Evolutionary conservation across 495 filamentous ascomycete genomes (phyloP).

Genomic region (Hyaloscypha hepaticicola): DNA sequence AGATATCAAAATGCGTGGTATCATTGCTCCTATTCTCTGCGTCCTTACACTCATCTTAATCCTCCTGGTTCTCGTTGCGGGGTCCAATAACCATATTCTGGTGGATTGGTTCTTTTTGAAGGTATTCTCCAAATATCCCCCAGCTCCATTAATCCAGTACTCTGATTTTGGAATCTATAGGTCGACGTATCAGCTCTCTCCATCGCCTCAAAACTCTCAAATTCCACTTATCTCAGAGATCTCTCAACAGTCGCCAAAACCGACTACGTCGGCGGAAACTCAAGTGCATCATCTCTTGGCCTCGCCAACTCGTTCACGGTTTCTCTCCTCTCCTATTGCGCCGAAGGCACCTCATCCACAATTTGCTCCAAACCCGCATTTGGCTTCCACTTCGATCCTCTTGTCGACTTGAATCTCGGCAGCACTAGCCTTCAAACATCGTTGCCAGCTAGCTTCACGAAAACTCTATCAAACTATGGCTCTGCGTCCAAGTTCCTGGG

Average conservation of each 20-base stretch:
- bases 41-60: background rate
- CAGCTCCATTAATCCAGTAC: background rate
- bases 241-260: slow-evolving; percentile 33
- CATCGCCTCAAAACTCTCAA: slow-evolving; percentile 34
- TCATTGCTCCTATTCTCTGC: background rate
- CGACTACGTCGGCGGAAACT: slow-evolving; percentile 35
- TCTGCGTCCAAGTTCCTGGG: slow-evolving; percentile 33
- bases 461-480: slow-evolving; percentile 30
- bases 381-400: slow-evolving; percentile 39
- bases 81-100: slow-evolving; percentile 7
- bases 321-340: slow-evolving; percentile 24
- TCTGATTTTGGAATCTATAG: slow-evolving; percentile 16
- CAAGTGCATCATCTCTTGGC: slow-evolving; percentile 34
- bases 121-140: background rate
- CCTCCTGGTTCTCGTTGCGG: slow-evolving; percentile 1
- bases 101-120: slow-evolving; percentile 15
- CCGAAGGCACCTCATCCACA: background rate
- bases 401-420: slow-evolving; percentile 34
- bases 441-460: slow-evolving; percentile 14
- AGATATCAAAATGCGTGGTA: slow-evolving; percentile 1
- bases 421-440: slow-evolving; percentile 27
- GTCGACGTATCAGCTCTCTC: slow-evolving; percentile 33
- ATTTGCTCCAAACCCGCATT: slow-evolving; percentile 33
- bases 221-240: slow-evolving; percentile 35
- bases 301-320: slow-evolving; percentile 35